These are phyloP conservation scores for Fusarium equiseti DNA, from an alignment of 2,329 filamentous ascomycete species.

Conservation along the genomic window DNA sequence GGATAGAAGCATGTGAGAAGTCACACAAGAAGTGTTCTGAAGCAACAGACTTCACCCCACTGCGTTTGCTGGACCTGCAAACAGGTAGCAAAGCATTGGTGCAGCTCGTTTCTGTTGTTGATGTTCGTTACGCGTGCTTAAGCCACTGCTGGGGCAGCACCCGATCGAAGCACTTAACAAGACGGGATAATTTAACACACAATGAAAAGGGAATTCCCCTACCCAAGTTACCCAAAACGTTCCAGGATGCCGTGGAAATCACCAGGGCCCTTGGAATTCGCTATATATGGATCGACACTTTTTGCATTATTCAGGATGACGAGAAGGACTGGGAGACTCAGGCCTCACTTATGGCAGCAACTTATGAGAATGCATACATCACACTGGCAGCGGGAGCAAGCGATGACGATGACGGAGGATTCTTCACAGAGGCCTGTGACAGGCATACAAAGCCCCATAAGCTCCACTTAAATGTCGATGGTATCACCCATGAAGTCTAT, in stretches of 20 bases:
- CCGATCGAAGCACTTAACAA: not conserved
- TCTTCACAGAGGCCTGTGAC: not conserved
- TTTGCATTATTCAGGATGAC: not conserved
- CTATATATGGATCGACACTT: not conserved
- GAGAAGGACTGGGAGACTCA: not conserved
- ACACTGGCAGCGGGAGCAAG: not conserved
- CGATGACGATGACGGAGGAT: not conserved
- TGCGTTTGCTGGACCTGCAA: not conserved
- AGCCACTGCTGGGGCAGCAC: not conserved
- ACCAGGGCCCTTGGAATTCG: not conserved
- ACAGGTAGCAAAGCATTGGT: not conserved
- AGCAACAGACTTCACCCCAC: not conserved
- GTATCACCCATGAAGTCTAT: not conserved
- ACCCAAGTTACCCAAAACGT: not conserved
- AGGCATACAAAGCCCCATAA: not conserved
- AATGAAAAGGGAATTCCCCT: not conserved
- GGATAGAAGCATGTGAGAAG: not conserved
- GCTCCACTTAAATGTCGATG: not conserved
- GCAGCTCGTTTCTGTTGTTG: not conserved
- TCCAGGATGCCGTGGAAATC: not conserved
- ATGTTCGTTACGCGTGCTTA: not conserved
- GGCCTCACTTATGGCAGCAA: not conserved
- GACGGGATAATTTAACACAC: not conserved
- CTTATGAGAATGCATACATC: not conserved
- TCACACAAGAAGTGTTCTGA: not conserved